Evolutionary conservation across 257 asterid species (phyloP), one percentile per base, ranked within the genome.

Genomic region (Haberlea rhodopensis): DNA sequence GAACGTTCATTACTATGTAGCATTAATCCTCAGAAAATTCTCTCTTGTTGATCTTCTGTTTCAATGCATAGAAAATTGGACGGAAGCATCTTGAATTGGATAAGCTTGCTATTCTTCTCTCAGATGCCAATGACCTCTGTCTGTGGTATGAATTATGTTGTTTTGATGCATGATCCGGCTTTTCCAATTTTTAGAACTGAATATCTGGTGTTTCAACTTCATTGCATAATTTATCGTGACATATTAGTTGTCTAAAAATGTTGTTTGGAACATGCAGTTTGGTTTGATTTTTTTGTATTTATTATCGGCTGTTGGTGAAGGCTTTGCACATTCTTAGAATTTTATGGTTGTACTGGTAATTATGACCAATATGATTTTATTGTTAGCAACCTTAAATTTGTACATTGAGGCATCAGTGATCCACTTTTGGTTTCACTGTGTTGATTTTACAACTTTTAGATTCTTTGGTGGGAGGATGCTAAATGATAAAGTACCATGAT

Each of bases 91-190:
- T 79, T 71, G 83, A 81, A 52, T 56, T 83, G 78, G 75, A 73
- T 76, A 75, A 78, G 69, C 91, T 91, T 53, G 63, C 53, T 56
- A 70, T 57, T 76, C 87, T 88, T 63, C 78, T 81, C 60, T 65
- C 79, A 16, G 88, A 84, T 57, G 94, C 96, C 70, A 87, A 73
- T 57, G 74, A 76, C 67, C 90, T 80, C 24, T 83, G 90, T 62
- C 63, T 88, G 66, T 76, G 97, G 97, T 90, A 85, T 57, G 77
- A 46, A 54, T 53, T 59, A 28, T 43, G 52, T 56, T 66, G 28
- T 59, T 74, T 65, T 46, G 23, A 58, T 73, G 57, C 57, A 31
- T 49, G 22, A 8, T 24, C 49, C 31, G 28, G 15, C n/a, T 1
- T 26, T 32, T 46, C 2, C 32, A 19, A 34, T 22, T n/a, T 63